Conservation (phyloP, 345 rosid genomes). For the Arabidopsis arenosa region DNA sequence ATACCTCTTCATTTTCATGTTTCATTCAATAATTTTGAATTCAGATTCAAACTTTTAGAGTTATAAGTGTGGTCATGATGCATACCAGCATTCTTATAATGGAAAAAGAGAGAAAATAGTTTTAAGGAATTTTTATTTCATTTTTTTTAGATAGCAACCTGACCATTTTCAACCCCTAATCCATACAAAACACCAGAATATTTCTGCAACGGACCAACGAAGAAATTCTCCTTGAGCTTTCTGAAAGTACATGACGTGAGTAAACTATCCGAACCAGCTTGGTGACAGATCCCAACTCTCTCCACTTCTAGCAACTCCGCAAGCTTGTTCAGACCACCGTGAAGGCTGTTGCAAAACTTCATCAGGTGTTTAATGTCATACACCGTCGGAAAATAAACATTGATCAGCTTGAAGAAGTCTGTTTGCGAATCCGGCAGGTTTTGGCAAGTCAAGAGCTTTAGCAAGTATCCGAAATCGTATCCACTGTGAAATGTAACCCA, state of each 20-base stretch:
- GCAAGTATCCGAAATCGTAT: constrained; percentile 86
- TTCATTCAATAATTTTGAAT: too few species aligned
- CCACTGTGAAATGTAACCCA: constrained; percentile 99
- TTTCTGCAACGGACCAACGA: constrained; percentile 70
- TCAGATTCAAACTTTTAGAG: too few species aligned
- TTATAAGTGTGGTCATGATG: too few species aligned
- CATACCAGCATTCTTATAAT: too few species aligned
- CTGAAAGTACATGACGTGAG: constrained; percentile 83
- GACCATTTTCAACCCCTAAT: constrained; percentile 84
- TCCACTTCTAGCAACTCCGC: constrained; percentile 87
- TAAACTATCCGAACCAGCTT: constrained; percentile 95
- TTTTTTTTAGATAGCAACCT: constrained; percentile 47
- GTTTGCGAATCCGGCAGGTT: constrained; percentile 65
- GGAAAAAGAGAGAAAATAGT: too few species aligned
- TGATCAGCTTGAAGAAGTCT: constrained; percentile 69
- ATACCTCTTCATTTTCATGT: too few species aligned
- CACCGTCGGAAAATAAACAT: constrained; percentile 68
- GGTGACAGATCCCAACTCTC: constrained; percentile 86
- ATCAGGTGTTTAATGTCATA: constrained; percentile 88
- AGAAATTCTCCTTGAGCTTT: constrained; percentile 85
- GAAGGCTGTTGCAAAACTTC: constrained; percentile 89
- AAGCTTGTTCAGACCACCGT: constrained; percentile 87
- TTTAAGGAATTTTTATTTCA: constrained; percentile 45
- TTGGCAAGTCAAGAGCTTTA: constrained; percentile 78
- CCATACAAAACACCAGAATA: constrained; percentile 93